phyloP scores from a whole-genome alignment of 2,329 filamentous ascomycete genomes.

The Penicillium rolfsii region DNA sequence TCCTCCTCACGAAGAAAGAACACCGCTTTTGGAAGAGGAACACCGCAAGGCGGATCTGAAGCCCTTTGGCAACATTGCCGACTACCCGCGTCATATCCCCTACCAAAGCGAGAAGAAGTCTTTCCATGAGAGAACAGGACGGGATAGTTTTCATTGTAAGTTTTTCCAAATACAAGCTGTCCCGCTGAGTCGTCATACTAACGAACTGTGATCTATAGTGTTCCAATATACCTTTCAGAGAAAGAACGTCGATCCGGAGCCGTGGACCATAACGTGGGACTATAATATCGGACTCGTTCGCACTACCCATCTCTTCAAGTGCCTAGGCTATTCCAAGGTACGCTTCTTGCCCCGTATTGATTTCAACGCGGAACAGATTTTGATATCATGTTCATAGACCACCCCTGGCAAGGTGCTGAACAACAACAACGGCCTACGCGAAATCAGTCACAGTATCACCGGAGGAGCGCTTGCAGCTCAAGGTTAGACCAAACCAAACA shows the following conservation, averaged over 20 bases:
- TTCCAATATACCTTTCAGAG: slow-evolving; percentile 75
- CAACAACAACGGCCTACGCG: slow-evolving; percentile 76
- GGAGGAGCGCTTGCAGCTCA: slow-evolving; percentile 88
- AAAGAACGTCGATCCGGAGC: slow-evolving; percentile 63
- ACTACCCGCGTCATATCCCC: slow-evolving; percentile 75
- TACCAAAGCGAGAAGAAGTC: slow-evolving; percentile 94
- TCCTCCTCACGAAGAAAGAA: slow-evolving; percentile 70
- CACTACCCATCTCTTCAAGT: slow-evolving; percentile 94
- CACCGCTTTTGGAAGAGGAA: slow-evolving; percentile 59
- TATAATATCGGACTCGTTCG: slow-evolving; percentile 92
- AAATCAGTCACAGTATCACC: slow-evolving; percentile 94
- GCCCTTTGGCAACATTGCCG: slow-evolving; percentile 63
- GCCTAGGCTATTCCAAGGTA: slow-evolving; percentile 84
- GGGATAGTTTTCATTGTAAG: slow-evolving; percentile 84
- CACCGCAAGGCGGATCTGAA: slow-evolving; percentile 68
- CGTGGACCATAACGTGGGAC: slow-evolving; percentile 90
- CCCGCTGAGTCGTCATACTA: neutral
- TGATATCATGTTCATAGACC: slow-evolving; percentile 61
- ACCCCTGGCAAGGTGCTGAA: slow-evolving; percentile 81
- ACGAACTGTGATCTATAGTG: slow-evolving; percentile 27
- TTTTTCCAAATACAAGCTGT: neutral
- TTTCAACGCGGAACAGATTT: neutral
- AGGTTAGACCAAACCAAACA: slow-evolving; percentile 59
- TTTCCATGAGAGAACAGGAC: slow-evolving; percentile 81
- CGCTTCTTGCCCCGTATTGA: slow-evolving; percentile 25